Base-by-base conservation (phyloP, 352 stramenopile species). In the Pythium apleroticum region DNA sequence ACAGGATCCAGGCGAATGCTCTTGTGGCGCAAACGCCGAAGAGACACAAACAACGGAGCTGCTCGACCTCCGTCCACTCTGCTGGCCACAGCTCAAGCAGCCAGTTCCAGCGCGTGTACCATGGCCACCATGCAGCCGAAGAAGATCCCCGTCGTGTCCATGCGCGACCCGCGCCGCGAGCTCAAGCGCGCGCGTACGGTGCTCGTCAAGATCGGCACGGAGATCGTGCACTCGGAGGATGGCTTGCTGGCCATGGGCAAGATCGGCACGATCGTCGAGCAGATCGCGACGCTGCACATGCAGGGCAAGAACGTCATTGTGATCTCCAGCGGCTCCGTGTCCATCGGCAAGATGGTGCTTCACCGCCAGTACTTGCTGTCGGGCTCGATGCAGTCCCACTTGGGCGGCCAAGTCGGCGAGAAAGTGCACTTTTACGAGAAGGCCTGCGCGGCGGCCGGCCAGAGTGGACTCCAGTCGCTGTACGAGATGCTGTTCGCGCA, bases 401-500 rank as follows among this genome's bases (percentile, higher is more conserved):
- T 95, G 11, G 84, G 82, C 24, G 84, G 84, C 0, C 81, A 78
- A 12, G 74, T 89, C 24, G 80, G 71, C 28, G 69, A 84, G 27
- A 77, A 77, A 41, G 73, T 81, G 8, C 59, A 80, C 27, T 91
- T 93, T 52, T 87, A 83, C 45, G 83, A 93, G 49, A 93, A 91
- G 55, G 82, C 81, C 27, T 88, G 80, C 30, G 77, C 78, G 3
- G 81, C 79, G 1, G 84, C 81, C 15, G 86, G 86, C 2, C 86
- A 95, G 66, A 91, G 81, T 60, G 86, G 86, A 0, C 73, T 95
- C 41, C 86, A 95, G 68, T 91, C 82, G 66, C 73, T 95, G 10
- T 95, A 95, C 52, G 86, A 95, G 72, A 88, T 93, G 79, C 75
- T 95, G 25, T 95, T 95, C 45, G 74, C 81, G 52, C 86, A 95